Conservation (phyloP, 2,329 filamentous ascomycete species). For the Fusarium odoratissimum region DNA sequence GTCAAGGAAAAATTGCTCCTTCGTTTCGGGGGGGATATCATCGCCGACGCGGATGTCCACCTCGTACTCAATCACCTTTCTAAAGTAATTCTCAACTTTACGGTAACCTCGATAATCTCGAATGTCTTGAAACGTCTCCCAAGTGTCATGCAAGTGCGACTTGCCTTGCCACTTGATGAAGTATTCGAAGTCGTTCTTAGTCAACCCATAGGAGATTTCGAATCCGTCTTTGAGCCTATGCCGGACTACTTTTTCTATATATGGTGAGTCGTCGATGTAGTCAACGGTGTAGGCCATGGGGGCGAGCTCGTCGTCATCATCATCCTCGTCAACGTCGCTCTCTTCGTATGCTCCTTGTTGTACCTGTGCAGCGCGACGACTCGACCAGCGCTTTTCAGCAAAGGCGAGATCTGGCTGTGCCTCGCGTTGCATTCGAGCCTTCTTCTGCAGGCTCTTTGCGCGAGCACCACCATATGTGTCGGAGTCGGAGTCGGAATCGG, state of each 20-base stretch:
- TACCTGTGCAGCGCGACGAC: conserved; percentile 81
- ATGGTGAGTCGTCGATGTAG: conserved; percentile 81
- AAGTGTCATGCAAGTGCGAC: conserved; percentile 95
- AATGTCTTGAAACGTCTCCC: conserved; percentile 84
- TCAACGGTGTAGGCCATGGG: conserved; percentile 77
- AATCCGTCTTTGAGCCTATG: conserved; percentile 81
- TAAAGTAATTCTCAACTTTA: conserved; percentile 94
- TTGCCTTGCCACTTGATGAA: conserved; percentile 97
- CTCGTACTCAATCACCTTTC: conserved; percentile 83
- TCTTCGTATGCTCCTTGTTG: conserved; percentile 73
- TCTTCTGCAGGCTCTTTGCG: conserved; percentile 76
- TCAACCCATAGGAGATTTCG: conserved; percentile 67
- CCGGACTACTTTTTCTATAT: conserved; percentile 91
- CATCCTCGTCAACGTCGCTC: conserved; percentile 73
- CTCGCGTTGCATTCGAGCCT: conserved; percentile 79
- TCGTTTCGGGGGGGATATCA: conserved; percentile 83
- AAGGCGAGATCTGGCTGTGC: conserved; percentile 74
- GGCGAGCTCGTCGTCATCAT: conserved; percentile 68
- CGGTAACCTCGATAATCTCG: conserved; percentile 84
- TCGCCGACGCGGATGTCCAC: conserved; percentile 81
- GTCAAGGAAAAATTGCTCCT: conserved; percentile 95
- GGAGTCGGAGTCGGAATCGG: conserved; percentile 76
- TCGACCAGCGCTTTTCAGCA: conserved; percentile 91
- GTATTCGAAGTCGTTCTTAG: conserved; percentile 84
- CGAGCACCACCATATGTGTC: conserved; percentile 84